Percentiles rank a stretch among this genome's conserved stretches.
phyloP scores from a whole-genome alignment of 345 rosid species.

The Gossypium ekmanianum region DNA sequence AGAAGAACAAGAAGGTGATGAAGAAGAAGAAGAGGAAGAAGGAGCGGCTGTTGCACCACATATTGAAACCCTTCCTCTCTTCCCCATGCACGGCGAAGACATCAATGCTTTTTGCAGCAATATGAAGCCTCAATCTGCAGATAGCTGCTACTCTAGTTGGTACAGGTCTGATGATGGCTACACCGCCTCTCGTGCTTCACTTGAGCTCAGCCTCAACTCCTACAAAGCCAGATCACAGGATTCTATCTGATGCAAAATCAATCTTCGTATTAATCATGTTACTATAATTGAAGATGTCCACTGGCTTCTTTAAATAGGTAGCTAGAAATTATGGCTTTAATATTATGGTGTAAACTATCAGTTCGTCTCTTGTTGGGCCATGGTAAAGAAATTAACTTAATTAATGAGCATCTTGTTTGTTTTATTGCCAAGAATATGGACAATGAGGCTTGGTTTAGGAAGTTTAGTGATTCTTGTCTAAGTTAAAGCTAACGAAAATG shows the following conservation, averaged over 20 bases:
- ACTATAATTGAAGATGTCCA: not conserved
- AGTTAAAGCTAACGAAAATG: not conserved
- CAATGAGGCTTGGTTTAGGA: not conserved
- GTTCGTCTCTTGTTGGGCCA: conserved; percentile 14
- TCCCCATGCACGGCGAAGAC: conserved; percentile 76
- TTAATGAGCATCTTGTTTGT: not conserved
- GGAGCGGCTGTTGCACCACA: conserved; percentile 30
- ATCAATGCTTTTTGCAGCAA: conserved; percentile 33
- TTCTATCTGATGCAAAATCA: conserved; percentile 18
- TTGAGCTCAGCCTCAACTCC: conserved; percentile 79
- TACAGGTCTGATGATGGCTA: conserved; percentile 30
- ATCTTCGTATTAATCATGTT: conserved; percentile 1
- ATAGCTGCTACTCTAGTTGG: conserved; percentile 25
- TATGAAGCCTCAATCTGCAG: conserved; percentile 26
- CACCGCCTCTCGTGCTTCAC: conserved; percentile 47
- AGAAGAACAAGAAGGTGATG: conserved; percentile 34
- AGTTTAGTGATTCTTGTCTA: not conserved
- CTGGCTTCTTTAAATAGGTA: conserved; percentile 1
- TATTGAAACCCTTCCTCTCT: conserved; percentile 79
- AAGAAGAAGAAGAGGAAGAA: conserved; percentile 13
- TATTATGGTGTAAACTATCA: not conserved
- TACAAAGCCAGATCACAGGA: conserved; percentile 47
- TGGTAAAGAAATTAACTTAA: conserved; percentile 4
- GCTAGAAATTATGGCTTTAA: not conserved
- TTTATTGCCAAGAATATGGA: not conserved